Evolutionary conservation across 2,329 filamentous ascomycete species (phyloP), one percentile per base, ranked within the genome.

Genomic region (Aaosphaeria arxii): DNA sequence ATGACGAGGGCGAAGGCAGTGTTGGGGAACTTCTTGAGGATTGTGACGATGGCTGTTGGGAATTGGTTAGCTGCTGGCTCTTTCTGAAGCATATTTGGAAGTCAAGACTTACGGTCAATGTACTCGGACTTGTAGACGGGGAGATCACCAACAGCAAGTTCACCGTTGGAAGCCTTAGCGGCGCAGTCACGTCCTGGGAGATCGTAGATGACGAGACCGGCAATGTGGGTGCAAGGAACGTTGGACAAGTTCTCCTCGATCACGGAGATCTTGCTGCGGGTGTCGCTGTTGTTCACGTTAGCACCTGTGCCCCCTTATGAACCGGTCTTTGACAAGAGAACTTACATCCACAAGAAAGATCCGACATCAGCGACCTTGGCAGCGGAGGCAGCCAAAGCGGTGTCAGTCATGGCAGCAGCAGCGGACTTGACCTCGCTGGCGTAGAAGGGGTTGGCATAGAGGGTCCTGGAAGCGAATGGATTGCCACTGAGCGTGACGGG

Each of bases 101-200:
- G 17, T 24, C 17, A 24, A 24, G 17, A 53, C 66, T 59, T 46
- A 70, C 67, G 71, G 71, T 81, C 77, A 61, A 81, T 80, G 60
- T 81, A 81, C 24, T 72, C 69, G 45, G 47, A 52, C 64, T 80
- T 78, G 70, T 82, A 82, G 32, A 75, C 72, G 44, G 67, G 66
- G 43, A 80, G 57, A 42, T 78, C 71, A 43, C 78, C 69, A 55
- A 82, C 71, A 50, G 79, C 81, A 54, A 82, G 79, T 68, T 86
- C 83, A 58, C 83, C 83, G 63, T 85, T 85, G 58, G 82, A 85
- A 31, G 83, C 82, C 63, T 82, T 76, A 44, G 83, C 83, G 32
- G 83, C 79, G 58, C 83, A 86, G 62, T 86, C 83, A 70, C 83
- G 81, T 55, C 83, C 82, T 43, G 83, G 83, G 11, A 86, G 72